phyloP scores from a whole-genome alignment of 2,329 filamentous ascomycete genomes.

The Shiraia bambusicola region DNA sequence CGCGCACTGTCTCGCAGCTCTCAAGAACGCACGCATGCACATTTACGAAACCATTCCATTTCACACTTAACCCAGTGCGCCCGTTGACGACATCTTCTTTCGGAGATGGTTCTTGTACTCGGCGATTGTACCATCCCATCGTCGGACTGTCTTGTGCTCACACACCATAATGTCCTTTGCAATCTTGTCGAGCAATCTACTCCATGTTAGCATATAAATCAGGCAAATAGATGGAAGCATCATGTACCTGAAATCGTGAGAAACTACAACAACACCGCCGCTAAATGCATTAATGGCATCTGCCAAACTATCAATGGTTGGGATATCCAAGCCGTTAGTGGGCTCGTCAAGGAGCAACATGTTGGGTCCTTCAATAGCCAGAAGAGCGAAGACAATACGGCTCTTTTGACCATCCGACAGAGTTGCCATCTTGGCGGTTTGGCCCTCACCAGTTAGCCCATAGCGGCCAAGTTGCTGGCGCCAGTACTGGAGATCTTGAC shows the following conservation, averaged over 20 bases:
- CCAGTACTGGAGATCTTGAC: slow-evolving; percentile 99
- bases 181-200: slow-evolving; percentile 95
- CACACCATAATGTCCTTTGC: slow-evolving; percentile 99
- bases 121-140: slow-evolving; percentile 86
- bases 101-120: slow-evolving; percentile 98
- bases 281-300: slow-evolving; percentile 96
- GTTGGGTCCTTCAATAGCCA: slow-evolving; percentile 94
- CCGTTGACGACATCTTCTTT: slow-evolving; percentile 95
- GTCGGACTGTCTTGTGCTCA: slow-evolving; percentile 90
- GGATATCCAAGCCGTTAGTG: slow-evolving; percentile 98
- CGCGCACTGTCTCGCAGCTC: slow-evolving; percentile 24
- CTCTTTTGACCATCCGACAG: slow-evolving; percentile 97
- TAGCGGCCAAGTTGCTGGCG: slow-evolving; percentile 94
- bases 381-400: slow-evolving; percentile 93
- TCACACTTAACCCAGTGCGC: slow-evolving; percentile 65
- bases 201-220: slow-evolving; percentile 37
- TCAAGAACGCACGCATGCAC: slow-evolving; percentile 31
- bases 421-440: slow-evolving; percentile 97
- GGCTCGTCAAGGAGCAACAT: slow-evolving; percentile 98
- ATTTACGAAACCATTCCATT: slow-evolving; percentile 16
- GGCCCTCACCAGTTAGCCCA: slow-evolving; percentile 86
- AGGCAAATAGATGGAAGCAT: slow-evolving; percentile 1
- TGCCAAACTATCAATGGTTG: slow-evolving; percentile 94
- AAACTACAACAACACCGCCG: slow-evolving; percentile 96
- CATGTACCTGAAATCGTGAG: slow-evolving; percentile 98